Base-by-base conservation (phyloP, 1,284 basidiomycete genomes). In the Abortiporus biennis region DNA sequence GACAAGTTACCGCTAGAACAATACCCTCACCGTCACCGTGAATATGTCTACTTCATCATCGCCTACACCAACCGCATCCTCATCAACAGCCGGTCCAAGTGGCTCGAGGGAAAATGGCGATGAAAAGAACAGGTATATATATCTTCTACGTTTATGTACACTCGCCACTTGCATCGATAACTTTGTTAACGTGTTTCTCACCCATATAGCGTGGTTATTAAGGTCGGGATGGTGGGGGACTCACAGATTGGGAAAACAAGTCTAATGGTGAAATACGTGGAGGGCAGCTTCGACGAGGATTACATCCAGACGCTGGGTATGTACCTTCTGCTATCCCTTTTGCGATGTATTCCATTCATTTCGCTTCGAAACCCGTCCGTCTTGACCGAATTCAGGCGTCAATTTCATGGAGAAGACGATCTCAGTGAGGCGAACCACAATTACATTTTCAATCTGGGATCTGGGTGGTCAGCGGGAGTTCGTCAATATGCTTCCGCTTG, bases 331-430 rank as follows among this genome's bases (percentile, higher is more conserved):
- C 22, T 19, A n/a, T 29, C 27, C 8, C n/a, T 9, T 16, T 17
- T 23, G 15, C 17, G 1, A 24, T 37, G 32, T 33, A 36, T 15
- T 22, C 12, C 17, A 9, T 36, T 38, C 32, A 38, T 27, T 22
- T 30, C 25, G 24, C 36, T 31, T 36, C 32, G 34, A 21, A 25
- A 40, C 36, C 12, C 27, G 21, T 34, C 37, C 36, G 30, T 38
- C 15, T 8, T 13, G 20, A 34, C 37, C 46, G 25, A 38, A 36
- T 40, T 20, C 49, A 91, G 89, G 93, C 69, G 94, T 97, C 69
- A 97, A 97, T 68, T 97, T 97, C 65, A 97, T 98, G 94, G 94
- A 97, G 72, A 97, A 96, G 74, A 93, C 92, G 27, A 97, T 98
- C 56, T 89, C 88, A 44, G 95, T 98, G 54, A 83, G 94, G 52